Conservation (phyloP, 148 eudicot species). For the Rhododendron henanense region DNA sequence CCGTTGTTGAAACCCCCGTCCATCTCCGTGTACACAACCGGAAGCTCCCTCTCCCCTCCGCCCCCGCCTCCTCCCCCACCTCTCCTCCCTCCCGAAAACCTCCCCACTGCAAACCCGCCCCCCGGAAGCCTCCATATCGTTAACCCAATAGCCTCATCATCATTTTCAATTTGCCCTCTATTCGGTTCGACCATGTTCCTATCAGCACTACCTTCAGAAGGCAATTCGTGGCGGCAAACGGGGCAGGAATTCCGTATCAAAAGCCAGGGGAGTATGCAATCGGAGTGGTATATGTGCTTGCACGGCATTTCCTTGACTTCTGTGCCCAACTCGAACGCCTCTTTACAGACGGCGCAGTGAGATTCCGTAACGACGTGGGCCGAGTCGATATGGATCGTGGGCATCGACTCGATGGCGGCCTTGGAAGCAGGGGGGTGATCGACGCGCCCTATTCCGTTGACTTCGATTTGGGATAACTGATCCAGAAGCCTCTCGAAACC, state of each 20-base stretch:
- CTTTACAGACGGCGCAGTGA: slow-evolving; percentile 30
- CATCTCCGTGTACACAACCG: slow-evolving; percentile 93
- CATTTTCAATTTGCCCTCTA: slow-evolving; percentile 23
- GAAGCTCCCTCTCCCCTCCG: slow-evolving; percentile 37
- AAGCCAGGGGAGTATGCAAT: slow-evolving; percentile 35
- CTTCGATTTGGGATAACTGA: slow-evolving; percentile 24
- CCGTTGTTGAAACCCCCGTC: slow-evolving; percentile 83
- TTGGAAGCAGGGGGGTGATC: slow-evolving; percentile 31
- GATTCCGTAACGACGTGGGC: slow-evolving; percentile 9
- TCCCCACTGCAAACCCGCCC: slow-evolving; percentile 70
- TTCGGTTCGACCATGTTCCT: slow-evolving; percentile 16
- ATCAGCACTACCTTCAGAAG: slow-evolving; percentile 9
- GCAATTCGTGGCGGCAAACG: slow-evolving; percentile 27
- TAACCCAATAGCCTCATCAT: slow-evolving; percentile 75
- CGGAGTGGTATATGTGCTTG: slow-evolving; percentile 28
- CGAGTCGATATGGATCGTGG: slow-evolving; percentile 16
- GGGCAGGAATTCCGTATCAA: slow-evolving; percentile 28
- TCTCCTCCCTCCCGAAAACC: slow-evolving; percentile 60
- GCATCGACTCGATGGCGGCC: slow-evolving; percentile 28
- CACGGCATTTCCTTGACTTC: slow-evolving; percentile 31
- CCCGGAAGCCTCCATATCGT: slow-evolving; percentile 97
- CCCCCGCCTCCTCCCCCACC: slow-evolving; percentile 66
- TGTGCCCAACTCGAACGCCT: slow-evolving; percentile 18
- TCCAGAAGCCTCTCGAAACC: slow-evolving; percentile 27
- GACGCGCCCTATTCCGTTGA: slow-evolving; percentile 12